Evolutionary conservation across 2,329 filamentous ascomycete species (phyloP).

Genomic region (Harringtonia lauricola): DNA sequence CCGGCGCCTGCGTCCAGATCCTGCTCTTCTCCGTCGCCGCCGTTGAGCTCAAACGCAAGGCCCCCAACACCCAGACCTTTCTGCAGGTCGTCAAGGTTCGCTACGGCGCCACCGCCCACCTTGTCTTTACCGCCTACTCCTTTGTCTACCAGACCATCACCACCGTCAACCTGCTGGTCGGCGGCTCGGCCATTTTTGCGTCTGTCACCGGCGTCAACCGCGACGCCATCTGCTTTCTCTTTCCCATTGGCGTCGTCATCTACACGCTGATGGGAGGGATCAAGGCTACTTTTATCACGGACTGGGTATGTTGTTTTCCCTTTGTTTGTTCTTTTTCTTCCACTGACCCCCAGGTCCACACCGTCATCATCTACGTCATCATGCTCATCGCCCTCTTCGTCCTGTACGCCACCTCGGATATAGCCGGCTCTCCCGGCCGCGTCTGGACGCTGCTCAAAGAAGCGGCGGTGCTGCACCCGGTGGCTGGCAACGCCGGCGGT

Average conservation of each 20-base stretch:
- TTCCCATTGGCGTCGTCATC: constrained; percentile 68
- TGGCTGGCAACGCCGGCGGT: constrained; percentile 67
- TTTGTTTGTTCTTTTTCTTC: background rate
- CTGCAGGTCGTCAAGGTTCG: constrained; percentile 72
- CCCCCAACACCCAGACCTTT: constrained; percentile 76
- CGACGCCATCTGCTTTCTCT: constrained; percentile 69
- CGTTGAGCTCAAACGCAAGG: constrained; percentile 76
- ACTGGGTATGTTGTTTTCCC: constrained; percentile 44
- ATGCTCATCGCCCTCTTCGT: constrained; percentile 78
- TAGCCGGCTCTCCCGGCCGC: constrained; percentile 60
- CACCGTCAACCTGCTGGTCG: constrained; percentile 77
- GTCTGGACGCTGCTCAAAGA: constrained; percentile 68
- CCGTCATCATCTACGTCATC: constrained; percentile 68
- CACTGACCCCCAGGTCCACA: constrained; percentile 36
- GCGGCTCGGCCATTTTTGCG: constrained; percentile 63
- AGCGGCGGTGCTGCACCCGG: constrained; percentile 58
- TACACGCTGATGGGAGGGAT: constrained; percentile 71
- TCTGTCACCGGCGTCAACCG: constrained; percentile 63
- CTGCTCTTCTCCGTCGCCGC: constrained; percentile 80
- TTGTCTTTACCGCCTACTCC: constrained; percentile 72
- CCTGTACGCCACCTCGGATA: constrained; percentile 61
- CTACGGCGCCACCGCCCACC: constrained; percentile 61
- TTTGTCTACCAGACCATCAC: constrained; percentile 81
- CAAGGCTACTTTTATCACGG: constrained; percentile 77
- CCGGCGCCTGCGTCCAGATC: constrained; percentile 70